phyloP scores from a whole-genome alignment of 2,329 filamentous ascomycete species.

The Pseudogymnoascus sp. region DNA sequence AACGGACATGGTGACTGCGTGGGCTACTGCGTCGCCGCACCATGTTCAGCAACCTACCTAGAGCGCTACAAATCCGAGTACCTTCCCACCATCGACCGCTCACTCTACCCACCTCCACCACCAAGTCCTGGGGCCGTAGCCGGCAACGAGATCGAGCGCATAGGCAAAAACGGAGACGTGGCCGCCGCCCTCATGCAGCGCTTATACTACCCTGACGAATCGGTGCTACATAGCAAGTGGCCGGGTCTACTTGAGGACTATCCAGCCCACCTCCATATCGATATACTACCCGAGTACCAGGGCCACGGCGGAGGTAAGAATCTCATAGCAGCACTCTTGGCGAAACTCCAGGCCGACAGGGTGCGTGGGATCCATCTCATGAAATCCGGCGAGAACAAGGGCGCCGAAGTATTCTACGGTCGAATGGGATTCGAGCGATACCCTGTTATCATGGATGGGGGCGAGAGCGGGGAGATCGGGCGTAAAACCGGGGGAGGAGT shows the following conservation, averaged over 20 bases:
- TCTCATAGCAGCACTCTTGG: neutral
- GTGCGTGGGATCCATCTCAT: constrained; percentile 5
- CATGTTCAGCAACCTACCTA: constrained; percentile 1
- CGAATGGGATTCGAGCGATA: constrained; percentile 6
- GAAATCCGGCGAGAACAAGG: constrained; percentile 4
- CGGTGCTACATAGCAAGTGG: neutral
- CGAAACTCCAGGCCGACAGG: neutral
- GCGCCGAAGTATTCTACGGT: neutral
- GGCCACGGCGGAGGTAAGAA: neutral
- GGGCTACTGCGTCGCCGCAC: neutral
- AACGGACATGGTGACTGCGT: neutral
- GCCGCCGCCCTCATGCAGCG: neutral
- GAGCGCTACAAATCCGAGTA: constrained; percentile 3
- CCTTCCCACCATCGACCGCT: neutral
- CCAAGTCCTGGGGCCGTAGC: neutral
- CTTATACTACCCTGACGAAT: neutral
- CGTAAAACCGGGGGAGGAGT: constrained; percentile 5
- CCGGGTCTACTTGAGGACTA: neutral
- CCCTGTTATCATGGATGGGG: neutral
- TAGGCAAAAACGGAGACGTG: neutral
- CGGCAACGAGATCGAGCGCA: constrained; percentile 4
- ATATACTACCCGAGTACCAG: constrained; percentile 8
- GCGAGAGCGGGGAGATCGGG: constrained; percentile 1
- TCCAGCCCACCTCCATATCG: constrained; percentile 3
- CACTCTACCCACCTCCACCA: neutral